Base-by-base conservation (phyloP, 2,329 filamentous ascomycete species). In the Claviceps fusiformis region DNA sequence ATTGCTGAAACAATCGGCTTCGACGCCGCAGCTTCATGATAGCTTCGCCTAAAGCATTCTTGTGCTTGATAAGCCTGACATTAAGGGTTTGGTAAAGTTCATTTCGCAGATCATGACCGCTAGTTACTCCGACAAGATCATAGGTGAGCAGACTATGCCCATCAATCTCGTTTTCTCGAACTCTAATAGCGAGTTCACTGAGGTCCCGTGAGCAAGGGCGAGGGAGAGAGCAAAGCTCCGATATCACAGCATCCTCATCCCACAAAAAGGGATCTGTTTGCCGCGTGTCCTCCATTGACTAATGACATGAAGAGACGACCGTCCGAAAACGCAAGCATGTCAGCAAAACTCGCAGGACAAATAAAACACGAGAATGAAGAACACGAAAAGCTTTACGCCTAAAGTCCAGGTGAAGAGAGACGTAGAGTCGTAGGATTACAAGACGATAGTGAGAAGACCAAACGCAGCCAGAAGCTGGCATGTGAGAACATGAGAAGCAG, bases 261-360 rank as follows among this genome's bases (percentile, higher is more conserved):
- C 89, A 95, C 54, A 77, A 64, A 67, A 83, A 86, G n/a, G 89
- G 89, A 68, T 95, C 88, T 55, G 70, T 65, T 17, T 67, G 66
- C 50, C 44, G 35, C 19, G 54, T 19, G 24, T 52, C 60, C 33
- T 64, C 65, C 68, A 70, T 69, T 53, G 58, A 56, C 33, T 43
- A 54, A 19, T 35, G 50, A 48, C 46, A 56, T 59, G 37, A 50
- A 39, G 46, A 48, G 11, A 49, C 24, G 7, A 15, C 15, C 9
- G 33, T 35, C 17, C 49, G n/a, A 35, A 24, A 3, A 43, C 17
- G 8, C 15, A 47, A 15, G 35, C 11, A 41, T 39, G 45, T 54
- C 52, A 54, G 52, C 24, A 48, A 46, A 35, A 35, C 9, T 29
- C 29, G 11, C 24, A 6, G 11, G 27, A 5, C 17, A 24, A 43